Conservation (phyloP, 2,329 filamentous ascomycete genomes). For the Hortaea sp. region DNA sequence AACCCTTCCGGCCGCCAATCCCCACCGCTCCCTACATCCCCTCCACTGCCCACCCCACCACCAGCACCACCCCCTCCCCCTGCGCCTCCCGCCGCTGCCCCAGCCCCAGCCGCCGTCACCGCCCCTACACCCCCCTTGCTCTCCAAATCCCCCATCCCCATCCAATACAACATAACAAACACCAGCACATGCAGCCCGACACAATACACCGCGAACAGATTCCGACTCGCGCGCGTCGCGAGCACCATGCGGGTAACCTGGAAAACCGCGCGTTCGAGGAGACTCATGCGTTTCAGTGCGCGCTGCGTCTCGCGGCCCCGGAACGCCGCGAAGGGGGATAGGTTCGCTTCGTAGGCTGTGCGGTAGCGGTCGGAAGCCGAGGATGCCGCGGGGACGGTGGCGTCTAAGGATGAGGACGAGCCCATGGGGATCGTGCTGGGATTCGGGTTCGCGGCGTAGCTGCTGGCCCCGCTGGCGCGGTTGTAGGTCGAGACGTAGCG, state of each 20-base stretch:
- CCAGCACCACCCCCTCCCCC: constrained; percentile 14
- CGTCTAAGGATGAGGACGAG: constrained; percentile 9
- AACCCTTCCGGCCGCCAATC: constrained; percentile 28
- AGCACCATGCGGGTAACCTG: constrained; percentile 85
- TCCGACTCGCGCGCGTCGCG: constrained; percentile 79
- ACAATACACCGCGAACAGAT: constrained; percentile 88
- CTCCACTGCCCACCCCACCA: constrained; percentile 9
- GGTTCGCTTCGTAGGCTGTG: constrained; percentile 86
- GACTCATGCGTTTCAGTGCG: constrained; percentile 84
- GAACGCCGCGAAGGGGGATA: constrained; percentile 93
- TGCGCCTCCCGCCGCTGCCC: constrained; percentile 22
- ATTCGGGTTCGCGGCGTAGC: constrained; percentile 54
- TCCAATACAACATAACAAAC: constrained; percentile 77
- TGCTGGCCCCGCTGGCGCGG: constrained; percentile 54
- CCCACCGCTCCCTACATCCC: constrained; percentile 10
- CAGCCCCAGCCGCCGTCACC: constrained; percentile 25
- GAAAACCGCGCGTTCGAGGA: constrained; percentile 83
- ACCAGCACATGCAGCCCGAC: constrained; percentile 79
- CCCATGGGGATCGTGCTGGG: constrained; percentile 57
- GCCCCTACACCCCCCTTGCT: constrained; percentile 49
- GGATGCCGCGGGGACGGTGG: constrained; percentile 17
- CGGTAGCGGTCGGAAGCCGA: constrained; percentile 69
- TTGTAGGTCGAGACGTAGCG: constrained; percentile 92
- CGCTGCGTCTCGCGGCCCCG: constrained; percentile 83
- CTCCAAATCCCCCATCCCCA: constrained; percentile 59